Evolutionary conservation across 1,284 basidiomycete species (phyloP).

Genomic region (Cystobasidium pallidum): DNA sequence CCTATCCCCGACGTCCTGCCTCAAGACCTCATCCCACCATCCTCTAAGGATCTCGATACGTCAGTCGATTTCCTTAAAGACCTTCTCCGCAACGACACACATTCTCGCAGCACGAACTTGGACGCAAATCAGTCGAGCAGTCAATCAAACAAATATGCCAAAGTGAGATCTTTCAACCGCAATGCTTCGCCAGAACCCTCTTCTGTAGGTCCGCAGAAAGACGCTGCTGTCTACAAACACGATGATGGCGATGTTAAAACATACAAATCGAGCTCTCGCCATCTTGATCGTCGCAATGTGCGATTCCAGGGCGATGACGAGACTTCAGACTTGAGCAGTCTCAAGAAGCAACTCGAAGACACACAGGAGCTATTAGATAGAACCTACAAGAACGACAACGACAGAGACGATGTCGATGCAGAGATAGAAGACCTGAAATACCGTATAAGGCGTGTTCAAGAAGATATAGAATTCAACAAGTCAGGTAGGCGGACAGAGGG

Average conservation of each 20-base stretch:
- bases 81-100: conserved; percentile 83
- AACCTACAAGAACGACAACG: conserved; percentile 67
- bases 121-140: conserved; percentile 36
- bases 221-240: conserved; percentile 93
- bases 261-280: conserved; percentile 84
- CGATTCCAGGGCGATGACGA: conserved; percentile 73
- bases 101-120: conserved; percentile 57
- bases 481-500: conserved; percentile 72
- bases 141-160: conserved; percentile 46
- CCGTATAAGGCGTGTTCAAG: conserved; percentile 82
- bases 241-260: conserved; percentile 64
- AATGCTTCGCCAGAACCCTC: conserved; percentile 59
- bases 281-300: conserved; percentile 83
- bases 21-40: conserved; percentile 87
- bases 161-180: conserved; percentile 54
- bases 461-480: conserved; percentile 87
- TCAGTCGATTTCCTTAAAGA: conserved; percentile 91
- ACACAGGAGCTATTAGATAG: conserved; percentile 82
- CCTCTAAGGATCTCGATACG: conserved; percentile 83
- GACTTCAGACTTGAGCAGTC: conserved; percentile 73
- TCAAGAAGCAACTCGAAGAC: conserved; percentile 82
- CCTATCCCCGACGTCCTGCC: conserved; percentile 85
- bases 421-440: conserved; percentile 88
- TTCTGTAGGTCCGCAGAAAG: conserved; percentile 68
- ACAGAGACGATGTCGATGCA: conserved; percentile 84